phyloP scores from a whole-genome alignment of 352 stramenopile genomes.

The Sclerospora graminicola region DNA sequence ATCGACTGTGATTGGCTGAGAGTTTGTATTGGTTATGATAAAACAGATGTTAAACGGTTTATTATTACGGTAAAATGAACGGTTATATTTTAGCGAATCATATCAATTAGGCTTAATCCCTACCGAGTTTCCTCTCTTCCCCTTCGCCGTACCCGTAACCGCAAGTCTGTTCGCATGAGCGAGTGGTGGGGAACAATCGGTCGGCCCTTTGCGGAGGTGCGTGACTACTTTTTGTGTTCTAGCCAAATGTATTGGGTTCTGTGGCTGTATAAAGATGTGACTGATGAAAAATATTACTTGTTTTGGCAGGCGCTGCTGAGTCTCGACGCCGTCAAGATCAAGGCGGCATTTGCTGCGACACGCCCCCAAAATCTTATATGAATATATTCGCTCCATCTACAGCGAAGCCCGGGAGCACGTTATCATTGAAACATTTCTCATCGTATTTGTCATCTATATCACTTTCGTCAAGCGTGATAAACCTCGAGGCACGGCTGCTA shows the following conservation, averaged over 20 bases:
- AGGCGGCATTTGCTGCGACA: constrained; percentile 44
- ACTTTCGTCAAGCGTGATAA: constrained; percentile 82
- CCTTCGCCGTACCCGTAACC: background rate
- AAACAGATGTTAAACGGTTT: no score
- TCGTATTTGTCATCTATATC: constrained; percentile 93
- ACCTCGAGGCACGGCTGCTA: constrained; percentile 35
- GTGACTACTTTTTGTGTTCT: background rate
- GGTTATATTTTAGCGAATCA: no score
- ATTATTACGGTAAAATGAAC: no score
- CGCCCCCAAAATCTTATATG: constrained; percentile 64
- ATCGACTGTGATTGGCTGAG: no score
- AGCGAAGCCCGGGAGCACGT: constrained; percentile 89
- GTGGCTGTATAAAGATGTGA: background rate
- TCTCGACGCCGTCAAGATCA: constrained; percentile 48
- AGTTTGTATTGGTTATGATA: no score
- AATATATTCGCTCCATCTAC: constrained; percentile 80
- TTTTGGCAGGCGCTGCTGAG: constrained; percentile 44
- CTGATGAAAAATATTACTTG: background rate
- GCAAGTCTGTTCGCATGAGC: constrained; percentile 32
- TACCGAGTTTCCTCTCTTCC: background rate
- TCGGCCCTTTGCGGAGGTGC: constrained; percentile 59
- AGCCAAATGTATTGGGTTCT: background rate
- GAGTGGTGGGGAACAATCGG: constrained; percentile 73
- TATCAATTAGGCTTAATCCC: no score
- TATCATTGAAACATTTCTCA: constrained; percentile 95